These are phyloP conservation scores for Hibiscus trionum DNA, from an alignment of 345 rosid genomes.

Conservation along the genomic window DNA sequence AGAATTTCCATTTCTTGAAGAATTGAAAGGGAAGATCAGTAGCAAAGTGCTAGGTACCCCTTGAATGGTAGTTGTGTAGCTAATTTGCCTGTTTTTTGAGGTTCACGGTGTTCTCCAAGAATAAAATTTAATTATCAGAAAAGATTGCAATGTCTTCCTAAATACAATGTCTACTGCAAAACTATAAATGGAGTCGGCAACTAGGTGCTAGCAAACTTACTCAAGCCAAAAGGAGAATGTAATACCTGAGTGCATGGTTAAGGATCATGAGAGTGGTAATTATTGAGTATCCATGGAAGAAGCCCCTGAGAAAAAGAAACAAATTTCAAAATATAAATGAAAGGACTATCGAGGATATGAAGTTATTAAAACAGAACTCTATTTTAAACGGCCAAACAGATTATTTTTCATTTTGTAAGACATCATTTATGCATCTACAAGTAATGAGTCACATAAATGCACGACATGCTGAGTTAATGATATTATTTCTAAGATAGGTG, in stretches of 20 bases:
- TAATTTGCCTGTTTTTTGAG: neutral
- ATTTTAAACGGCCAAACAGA: neutral
- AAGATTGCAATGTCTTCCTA: neutral
- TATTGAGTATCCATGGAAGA: constrained; percentile 89
- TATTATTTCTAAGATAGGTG: neutral
- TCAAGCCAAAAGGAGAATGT: constrained; percentile 7
- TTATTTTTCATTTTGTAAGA: neutral
- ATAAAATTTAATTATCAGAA: neutral
- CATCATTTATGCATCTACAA: neutral
- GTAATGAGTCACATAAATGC: neutral
- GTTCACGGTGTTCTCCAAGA: neutral
- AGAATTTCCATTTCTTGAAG: neutral
- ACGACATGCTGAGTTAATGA: neutral
- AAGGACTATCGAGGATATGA: constrained; percentile 1
- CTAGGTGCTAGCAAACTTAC: constrained; percentile 8
- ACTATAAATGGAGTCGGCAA: constrained; percentile 14
- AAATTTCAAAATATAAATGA: constrained; percentile 8
- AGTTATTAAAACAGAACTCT: neutral
- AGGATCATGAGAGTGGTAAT: constrained; percentile 85
- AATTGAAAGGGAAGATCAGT: neutral
- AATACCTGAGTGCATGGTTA: constrained; percentile 92
- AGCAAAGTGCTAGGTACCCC: neutral
- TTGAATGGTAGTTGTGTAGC: neutral
- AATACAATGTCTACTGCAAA: neutral
- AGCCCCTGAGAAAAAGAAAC: constrained; percentile 51